phyloP scores from a whole-genome alignment of 1,284 basidiomycete species.

The Abortiporus biennis region DNA sequence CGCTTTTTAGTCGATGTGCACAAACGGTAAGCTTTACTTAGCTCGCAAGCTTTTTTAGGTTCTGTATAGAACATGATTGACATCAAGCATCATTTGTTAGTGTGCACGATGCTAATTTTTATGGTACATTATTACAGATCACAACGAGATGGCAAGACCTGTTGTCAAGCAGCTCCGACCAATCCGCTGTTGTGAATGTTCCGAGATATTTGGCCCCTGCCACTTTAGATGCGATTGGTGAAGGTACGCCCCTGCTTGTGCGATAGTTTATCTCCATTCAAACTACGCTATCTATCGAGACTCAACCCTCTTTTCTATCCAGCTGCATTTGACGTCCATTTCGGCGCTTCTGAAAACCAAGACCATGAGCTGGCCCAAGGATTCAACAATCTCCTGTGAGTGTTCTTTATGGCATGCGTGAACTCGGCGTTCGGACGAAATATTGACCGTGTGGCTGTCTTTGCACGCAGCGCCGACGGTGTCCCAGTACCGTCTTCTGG shows the following conservation, averaged over 20 bases:
- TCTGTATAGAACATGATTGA: too few relatives aligned
- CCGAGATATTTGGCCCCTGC: conserved; percentile 25
- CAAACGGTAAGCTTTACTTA: conserved; percentile 35
- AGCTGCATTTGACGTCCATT: conserved; percentile 30
- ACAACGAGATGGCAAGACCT: conserved; percentile 38
- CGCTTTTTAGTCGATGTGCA: conserved; percentile 41
- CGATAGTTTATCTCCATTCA: conserved; percentile 19
- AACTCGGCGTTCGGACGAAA: too few relatives aligned
- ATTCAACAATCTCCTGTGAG: conserved; percentile 27
- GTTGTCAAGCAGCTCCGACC: conserved; percentile 21
- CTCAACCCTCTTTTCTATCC: not conserved
- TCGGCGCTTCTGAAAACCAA: conserved; percentile 22
- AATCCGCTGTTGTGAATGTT: conserved; percentile 33
- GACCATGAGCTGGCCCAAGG: conserved; percentile 22
- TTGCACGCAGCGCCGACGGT: conserved; percentile 16
- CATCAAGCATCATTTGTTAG: conserved; percentile 7
- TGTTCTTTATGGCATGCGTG: too few relatives aligned
- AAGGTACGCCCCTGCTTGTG: conserved; percentile 30
- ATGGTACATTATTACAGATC: conserved; percentile 29
- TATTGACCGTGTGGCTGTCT: too few relatives aligned
- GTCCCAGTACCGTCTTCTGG: conserved; percentile 15
- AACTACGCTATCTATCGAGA: not conserved
- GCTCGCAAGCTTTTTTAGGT: not conserved
- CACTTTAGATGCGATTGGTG: conserved; percentile 27
- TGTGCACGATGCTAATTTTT: conserved; percentile 3